These are phyloP conservation scores for Platanthera zijinensis DNA, from an alignment of 106 monocot species.

Conservation along the genomic window DNA sequence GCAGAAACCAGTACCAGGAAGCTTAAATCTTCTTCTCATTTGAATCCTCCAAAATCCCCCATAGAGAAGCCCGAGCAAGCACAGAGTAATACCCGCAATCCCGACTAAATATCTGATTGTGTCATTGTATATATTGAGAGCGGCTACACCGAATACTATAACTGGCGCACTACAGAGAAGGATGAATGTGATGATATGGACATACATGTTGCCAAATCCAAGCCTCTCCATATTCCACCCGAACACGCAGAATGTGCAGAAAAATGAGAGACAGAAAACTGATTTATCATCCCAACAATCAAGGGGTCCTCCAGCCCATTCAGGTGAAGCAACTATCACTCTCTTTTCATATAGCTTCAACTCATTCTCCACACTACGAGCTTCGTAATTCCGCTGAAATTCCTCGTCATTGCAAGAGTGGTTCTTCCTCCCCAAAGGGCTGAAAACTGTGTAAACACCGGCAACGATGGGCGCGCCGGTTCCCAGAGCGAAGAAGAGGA, in stretches of 20 bases:
- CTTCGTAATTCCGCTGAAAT: not conserved
- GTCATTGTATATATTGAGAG: constrained; percentile 26
- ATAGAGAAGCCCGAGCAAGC: constrained; percentile 33
- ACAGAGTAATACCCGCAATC: constrained; percentile 20
- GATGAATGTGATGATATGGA: constrained; percentile 43
- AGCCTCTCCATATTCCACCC: constrained; percentile 75
- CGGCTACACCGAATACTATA: constrained; percentile 30
- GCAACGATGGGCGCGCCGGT: constrained; percentile 12
- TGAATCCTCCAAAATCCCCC: constrained; percentile 58
- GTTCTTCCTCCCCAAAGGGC: constrained; percentile 32
- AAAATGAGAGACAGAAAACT: constrained; percentile 31
- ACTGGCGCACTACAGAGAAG: constrained; percentile 39
- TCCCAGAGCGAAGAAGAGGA: constrained; percentile 14
- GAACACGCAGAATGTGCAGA: constrained; percentile 48
- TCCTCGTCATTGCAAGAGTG: not conserved
- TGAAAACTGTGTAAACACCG: constrained; percentile 14
- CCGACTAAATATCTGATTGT: constrained; percentile 3
- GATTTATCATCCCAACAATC: constrained; percentile 43
- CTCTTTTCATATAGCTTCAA: constrained; percentile 4
- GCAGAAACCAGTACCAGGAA: constrained; percentile 24
- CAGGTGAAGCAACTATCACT: constrained; percentile 24
- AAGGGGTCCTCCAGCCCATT: constrained; percentile 48
- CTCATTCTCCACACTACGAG: not conserved
- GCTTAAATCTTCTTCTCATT: constrained; percentile 55
- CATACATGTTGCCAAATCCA: constrained; percentile 70